Conservation (phyloP, 371 early-diverging fungal genomes). For the Lichtheimia corymbifera region DNA sequence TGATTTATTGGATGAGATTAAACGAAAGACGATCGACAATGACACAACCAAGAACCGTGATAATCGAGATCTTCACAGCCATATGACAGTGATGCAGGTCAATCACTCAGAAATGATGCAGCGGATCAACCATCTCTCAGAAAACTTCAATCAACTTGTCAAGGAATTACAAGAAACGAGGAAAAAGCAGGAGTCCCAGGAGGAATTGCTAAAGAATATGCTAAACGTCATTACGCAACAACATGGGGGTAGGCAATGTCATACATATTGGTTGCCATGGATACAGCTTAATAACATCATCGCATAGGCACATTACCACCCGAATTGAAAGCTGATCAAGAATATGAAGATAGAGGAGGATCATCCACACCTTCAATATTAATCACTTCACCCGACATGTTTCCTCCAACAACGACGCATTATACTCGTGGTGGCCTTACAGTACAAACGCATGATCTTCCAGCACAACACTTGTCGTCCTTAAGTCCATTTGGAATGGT, state of each 20-base stretch:
- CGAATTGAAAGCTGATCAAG: conserved; percentile 10
- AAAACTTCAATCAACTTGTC: conserved; percentile 66
- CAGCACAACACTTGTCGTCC: neutral
- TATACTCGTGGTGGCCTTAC: too few species aligned
- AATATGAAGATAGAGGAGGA: neutral
- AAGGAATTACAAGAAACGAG: conserved; percentile 73
- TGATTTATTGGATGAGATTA: conserved; percentile 57
- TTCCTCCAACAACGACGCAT: neutral
- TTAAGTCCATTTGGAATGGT: conserved; percentile 8
- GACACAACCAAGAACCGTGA: conserved; percentile 71
- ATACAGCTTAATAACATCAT: neutral
- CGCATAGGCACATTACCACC: conserved; percentile 4
- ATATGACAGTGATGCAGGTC: conserved; percentile 74
- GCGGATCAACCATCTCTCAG: conserved; percentile 70
- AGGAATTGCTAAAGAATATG: conserved; percentile 64
- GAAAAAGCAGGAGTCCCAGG: conserved; percentile 61
- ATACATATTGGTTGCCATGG: conserved; percentile 10
- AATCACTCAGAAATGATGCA: conserved; percentile 75
- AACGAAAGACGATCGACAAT: conserved; percentile 73
- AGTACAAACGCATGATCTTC: conserved; percentile 2
- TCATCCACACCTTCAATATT: conserved; percentile 50
- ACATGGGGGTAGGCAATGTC: conserved; percentile 28
- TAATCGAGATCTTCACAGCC: conserved; percentile 71
- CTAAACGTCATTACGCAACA: conserved; percentile 57
- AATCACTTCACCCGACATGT: conserved; percentile 53